Evolutionary conservation across 2,329 filamentous ascomycete genomes (phyloP).

Genomic region (Cladorrhinum sp.): DNA sequence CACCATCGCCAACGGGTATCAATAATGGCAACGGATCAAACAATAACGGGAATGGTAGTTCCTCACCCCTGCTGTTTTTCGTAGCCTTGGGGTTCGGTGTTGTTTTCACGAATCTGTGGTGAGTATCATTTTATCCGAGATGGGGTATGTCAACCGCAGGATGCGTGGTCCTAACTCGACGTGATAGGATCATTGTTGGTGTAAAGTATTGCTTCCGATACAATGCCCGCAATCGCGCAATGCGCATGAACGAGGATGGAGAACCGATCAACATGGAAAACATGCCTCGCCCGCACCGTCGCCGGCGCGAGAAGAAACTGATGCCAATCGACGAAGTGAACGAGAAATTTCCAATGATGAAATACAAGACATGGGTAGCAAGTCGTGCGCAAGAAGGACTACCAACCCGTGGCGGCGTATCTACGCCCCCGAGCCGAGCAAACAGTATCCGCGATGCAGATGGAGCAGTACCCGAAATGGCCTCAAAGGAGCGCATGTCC

Average conservation of each 20-base stretch:
- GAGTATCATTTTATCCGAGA: constrained; percentile 37
- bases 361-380: constrained; percentile 94
- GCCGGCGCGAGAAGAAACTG: constrained; percentile 92
- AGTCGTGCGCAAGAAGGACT: constrained; percentile 79
- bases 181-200: constrained; percentile 90
- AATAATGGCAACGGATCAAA: constrained; percentile 26
- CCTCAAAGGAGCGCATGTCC: constrained; percentile 46
- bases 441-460: constrained; percentile 69
- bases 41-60: constrained; percentile 38
- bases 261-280: constrained; percentile 85
- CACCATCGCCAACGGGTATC: constrained; percentile 16
- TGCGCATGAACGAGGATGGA: constrained; percentile 74
- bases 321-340: constrained; percentile 99
- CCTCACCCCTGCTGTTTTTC: constrained; percentile 81
- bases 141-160: constrained; percentile 5
- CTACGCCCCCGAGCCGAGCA: constrained; percentile 68
- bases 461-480: constrained; percentile 47
- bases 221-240: constrained; percentile 84
- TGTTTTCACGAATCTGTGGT: constrained; percentile 99
- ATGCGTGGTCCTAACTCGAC: constrained; percentile 25
- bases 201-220: constrained; percentile 99
- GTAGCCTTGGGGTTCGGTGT: constrained; percentile 95
- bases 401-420: constrained; percentile 79
- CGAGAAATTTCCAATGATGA: constrained; percentile 89
- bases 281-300: constrained; percentile 80